phyloP scores from a whole-genome alignment of 108 stramenopile genomes.

The Chaetoceros muelleri region DNA sequence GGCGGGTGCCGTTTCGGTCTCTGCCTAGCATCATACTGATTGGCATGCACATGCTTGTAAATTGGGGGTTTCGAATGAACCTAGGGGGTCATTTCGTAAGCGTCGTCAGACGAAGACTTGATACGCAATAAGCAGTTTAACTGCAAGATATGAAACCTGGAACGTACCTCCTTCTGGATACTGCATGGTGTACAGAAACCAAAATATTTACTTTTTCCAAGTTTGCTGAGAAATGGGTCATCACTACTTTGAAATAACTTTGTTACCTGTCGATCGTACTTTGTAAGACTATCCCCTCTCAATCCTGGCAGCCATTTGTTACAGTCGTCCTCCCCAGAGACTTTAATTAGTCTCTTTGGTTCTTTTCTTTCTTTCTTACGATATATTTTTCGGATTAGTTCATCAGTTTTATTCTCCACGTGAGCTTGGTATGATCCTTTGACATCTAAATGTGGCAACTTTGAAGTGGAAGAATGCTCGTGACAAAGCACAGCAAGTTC shows the following conservation, averaged over 20 bases:
- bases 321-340: not conserved
- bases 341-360: not conserved
- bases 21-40: constrained; percentile 37
- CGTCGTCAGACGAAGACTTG: too few relatives aligned
- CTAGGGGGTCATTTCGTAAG: too few relatives aligned
- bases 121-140: too few relatives aligned
- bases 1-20: constrained; percentile 48
- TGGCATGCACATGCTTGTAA: constrained; percentile 47
- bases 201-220: not conserved
- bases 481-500: constrained; percentile 78
- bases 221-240: not conserved
- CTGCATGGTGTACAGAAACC: not conserved
- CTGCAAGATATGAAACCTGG: too few relatives aligned
- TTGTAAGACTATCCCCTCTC: not conserved
- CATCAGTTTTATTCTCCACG: constrained; percentile 39
- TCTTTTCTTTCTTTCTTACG: not conserved
- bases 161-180: not conserved
- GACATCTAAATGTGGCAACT: constrained; percentile 59
- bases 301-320: not conserved
- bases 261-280: not conserved
- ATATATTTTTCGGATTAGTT: not conserved
- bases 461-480: constrained; percentile 58
- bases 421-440: constrained; percentile 33
- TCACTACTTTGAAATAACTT: not conserved
- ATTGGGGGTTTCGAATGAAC: constrained; percentile 60